Base-by-base conservation (phyloP, 2,329 filamentous ascomycete genomes). In the Amauroascus verrucosus region DNA sequence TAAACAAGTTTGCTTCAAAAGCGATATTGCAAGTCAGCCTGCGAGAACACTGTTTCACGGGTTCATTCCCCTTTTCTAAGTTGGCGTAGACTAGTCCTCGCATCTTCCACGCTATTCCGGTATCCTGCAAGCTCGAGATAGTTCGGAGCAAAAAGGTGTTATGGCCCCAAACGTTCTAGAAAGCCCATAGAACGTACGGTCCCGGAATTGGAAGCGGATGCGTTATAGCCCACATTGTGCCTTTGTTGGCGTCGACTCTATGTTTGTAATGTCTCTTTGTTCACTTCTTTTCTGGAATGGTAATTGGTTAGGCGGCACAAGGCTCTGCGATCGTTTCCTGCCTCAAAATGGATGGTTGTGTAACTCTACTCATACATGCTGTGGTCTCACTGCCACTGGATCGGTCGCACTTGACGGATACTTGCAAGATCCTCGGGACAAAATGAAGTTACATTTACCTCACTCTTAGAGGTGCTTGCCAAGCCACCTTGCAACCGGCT, bases 311-410 rank as follows among this genome's bases (percentile, higher is more conserved):
- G 16, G n/a, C n/a, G 16, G 45, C 16, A 33, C 8, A 20, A 11
- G 13, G 11, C 6, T 35, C n/a, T 33, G 13, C 22, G 18, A 14
- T 16, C 13, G n/a, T 7, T 30, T 32, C 28, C 14, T 5, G 43
- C n/a, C 26, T 20, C n/a, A 22, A 33, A 46, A 37, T 14, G 30
- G 46, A 22, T 6, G 14, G 22, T n/a, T 28, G 46, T 48, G 46
- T 38, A 48, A 48, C 46, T n/a, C 5, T 16, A 40, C n/a, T n/a
- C 20, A 38, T 48, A 14, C 46, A 48, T 37, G 46, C 30, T 24
- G n/a, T 20, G 20, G 46, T 41, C 38, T 22, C 38, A 24, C 46
- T 35, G 30, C 46, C 11, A 26, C 24, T 32, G 18, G 38, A n/a
- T 38, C 46, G 38, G 14, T 24, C 30, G 18, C 30, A 20, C 11